phyloP scores from a whole-genome alignment of 257 asterid genomes.

The Ocimum tenuiflorum region DNA sequence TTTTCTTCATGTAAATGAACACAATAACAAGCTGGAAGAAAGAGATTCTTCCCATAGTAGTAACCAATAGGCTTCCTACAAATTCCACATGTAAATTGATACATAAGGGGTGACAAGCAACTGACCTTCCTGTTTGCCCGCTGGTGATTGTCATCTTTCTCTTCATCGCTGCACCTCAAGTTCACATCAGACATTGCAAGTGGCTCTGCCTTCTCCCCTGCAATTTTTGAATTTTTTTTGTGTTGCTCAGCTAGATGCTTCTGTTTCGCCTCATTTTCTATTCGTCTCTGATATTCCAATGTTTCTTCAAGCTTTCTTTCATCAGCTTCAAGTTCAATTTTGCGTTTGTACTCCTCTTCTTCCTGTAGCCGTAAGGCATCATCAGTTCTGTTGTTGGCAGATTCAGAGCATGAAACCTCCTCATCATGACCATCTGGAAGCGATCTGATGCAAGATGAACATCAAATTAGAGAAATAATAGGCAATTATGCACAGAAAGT shows the following conservation, averaged over 20 bases:
- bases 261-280: constrained; percentile 92
- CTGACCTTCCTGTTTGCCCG: constrained; percentile 37
- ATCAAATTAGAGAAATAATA: neutral
- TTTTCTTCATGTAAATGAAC: constrained; percentile 4
- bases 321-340: constrained; percentile 88
- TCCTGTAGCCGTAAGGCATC: constrained; percentile 46
- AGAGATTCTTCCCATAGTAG: neutral
- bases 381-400: constrained; percentile 32
- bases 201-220: constrained; percentile 33
- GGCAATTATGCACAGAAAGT: neutral
- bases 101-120: neutral
- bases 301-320: constrained; percentile 98
- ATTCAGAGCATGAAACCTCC: constrained; percentile 34
- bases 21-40: neutral
- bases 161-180: constrained; percentile 25
- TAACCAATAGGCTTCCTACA: neutral
- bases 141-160: constrained; percentile 32
- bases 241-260: constrained; percentile 85
- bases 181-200: constrained; percentile 25
- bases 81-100: neutral
- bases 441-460: constrained; percentile 50
- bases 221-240: constrained; percentile 27
- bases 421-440: constrained; percentile 39
- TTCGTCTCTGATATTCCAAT: constrained; percentile 83
- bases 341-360: constrained; percentile 55